Percentiles rank a stretch among this genome's conserved stretches.
Evolutionary conservation across 2,329 filamentous ascomycete genomes (phyloP).

Genomic region (Fusarium domesticum): DNA sequence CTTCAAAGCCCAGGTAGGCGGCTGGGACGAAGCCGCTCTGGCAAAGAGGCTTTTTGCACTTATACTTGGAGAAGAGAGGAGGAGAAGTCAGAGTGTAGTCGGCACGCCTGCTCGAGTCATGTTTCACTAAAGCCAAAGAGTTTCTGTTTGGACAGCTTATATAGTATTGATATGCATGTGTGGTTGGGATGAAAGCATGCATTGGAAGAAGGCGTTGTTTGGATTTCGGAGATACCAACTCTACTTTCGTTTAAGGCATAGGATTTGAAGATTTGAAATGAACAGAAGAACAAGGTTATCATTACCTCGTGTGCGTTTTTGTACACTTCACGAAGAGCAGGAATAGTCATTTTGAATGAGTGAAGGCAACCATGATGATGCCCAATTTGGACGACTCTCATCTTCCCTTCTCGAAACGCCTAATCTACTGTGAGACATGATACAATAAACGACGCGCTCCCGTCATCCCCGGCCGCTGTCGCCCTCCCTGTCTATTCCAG

Average conservation of each 20-base stretch:
- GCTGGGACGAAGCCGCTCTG: conserved; percentile 49
- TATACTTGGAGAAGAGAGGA: conserved; percentile 47
- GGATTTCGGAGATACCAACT: conserved; percentile 3
- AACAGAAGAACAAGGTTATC: no score
- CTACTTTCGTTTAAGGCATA: no score
- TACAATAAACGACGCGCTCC: conserved; percentile 26
- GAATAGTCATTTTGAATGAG: conserved; percentile 6
- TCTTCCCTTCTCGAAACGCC: conserved; percentile 29
- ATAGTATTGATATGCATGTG: neutral
- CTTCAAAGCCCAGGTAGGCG: conserved; percentile 46
- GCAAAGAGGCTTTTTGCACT: conserved; percentile 53
- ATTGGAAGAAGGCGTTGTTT: neutral
- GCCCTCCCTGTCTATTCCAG: conserved; percentile 63
- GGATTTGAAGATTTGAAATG: no score
- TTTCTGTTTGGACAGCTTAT: neutral
- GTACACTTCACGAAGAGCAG: no score
- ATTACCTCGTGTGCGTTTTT: no score
- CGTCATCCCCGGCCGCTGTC: conserved; percentile 1
- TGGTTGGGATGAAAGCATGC: conserved; percentile 9
- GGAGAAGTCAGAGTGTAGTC: conserved; percentile 17
- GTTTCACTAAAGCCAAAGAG: conserved; percentile 30
- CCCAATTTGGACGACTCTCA: conserved; percentile 23
- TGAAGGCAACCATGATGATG: conserved; percentile 12
- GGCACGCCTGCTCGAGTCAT: conserved; percentile 24
- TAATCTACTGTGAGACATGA: conserved; percentile 33